These are phyloP conservation scores for Xylaria nigripes DNA, from an alignment of 495 filamentous ascomycete species.

Conservation along the genomic window DNA sequence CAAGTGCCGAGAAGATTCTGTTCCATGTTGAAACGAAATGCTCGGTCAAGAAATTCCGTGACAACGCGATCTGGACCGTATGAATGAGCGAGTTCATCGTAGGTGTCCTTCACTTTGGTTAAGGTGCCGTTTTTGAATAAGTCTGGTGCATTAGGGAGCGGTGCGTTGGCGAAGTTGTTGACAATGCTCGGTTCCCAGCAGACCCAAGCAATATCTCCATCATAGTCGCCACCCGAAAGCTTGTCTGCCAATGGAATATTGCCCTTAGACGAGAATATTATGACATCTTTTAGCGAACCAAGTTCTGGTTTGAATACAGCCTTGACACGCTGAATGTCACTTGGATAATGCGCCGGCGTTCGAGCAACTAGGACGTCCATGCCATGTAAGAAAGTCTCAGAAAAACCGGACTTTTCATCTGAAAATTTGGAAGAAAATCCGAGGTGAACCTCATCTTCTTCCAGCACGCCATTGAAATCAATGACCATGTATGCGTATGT, in stretches of 20 bases:
- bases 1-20: constrained; percentile 62
- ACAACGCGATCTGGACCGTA: constrained; percentile 13
- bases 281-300: constrained; percentile 70
- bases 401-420: constrained; percentile 44
- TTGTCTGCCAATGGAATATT: constrained; percentile 63
- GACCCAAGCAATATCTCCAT: constrained; percentile 83
- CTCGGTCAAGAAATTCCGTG: constrained; percentile 42
- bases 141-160: constrained; percentile 41
- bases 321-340: constrained; percentile 70
- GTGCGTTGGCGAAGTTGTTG: constrained; percentile 62
- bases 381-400: constrained; percentile 53
- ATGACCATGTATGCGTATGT: constrained; percentile 74
- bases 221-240: constrained; percentile 90
- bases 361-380: constrained; percentile 82
- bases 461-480: constrained; percentile 63
- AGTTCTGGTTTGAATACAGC: constrained; percentile 57
- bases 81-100: constrained; percentile 35
- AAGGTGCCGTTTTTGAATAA: constrained; percentile 51
- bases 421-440: constrained; percentile 63
- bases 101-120: constrained; percentile 46
- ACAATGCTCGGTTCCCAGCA: constrained; percentile 83
- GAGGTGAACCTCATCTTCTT: constrained; percentile 70
- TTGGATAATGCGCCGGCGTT: constrained; percentile 68
- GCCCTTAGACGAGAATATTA: constrained; percentile 73
- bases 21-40: constrained; percentile 59